These are phyloP conservation scores for Erysimum cheiranthoides DNA, from an alignment of 345 rosid genomes.

Conservation along the genomic window DNA sequence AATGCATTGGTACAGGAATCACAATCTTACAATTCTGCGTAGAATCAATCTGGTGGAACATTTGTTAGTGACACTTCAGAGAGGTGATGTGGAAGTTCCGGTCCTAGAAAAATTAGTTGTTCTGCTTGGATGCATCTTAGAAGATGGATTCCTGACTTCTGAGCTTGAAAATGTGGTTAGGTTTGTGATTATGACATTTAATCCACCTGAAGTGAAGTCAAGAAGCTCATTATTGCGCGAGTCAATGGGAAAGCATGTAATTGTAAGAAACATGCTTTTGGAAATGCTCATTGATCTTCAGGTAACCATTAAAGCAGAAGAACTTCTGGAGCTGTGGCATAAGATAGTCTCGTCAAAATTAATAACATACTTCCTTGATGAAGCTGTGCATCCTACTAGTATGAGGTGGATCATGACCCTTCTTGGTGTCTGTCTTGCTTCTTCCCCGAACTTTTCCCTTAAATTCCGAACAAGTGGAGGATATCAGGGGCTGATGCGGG, in stretches of 20 bases:
- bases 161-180: slow-evolving; percentile 97
- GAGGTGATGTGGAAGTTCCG: slow-evolving; percentile 98
- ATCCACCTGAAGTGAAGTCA: slow-evolving; percentile 89
- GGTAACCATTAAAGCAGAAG: slow-evolving; percentile 94
- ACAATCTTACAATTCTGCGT: slow-evolving; percentile 93
- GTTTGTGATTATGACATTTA: slow-evolving; percentile 97
- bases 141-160: slow-evolving; percentile 94
- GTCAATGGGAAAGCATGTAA: slow-evolving; percentile 96
- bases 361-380: slow-evolving; percentile 96
- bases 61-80: slow-evolving; percentile 91
- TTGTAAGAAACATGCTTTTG: slow-evolving; percentile 96
- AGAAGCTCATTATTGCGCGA: slow-evolving; percentile 74
- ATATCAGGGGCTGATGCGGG: slow-evolving; percentile 85
- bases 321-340: slow-evolving; percentile 98
- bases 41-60: slow-evolving; percentile 97
- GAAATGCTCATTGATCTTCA: slow-evolving; percentile 99
- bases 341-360: slow-evolving; percentile 97
- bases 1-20: slow-evolving; percentile 99
- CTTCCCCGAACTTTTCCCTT: slow-evolving; percentile 93
- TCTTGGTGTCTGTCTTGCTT: slow-evolving; percentile 90
- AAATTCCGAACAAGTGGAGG: slow-evolving; percentile 96
- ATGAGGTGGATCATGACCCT: slow-evolving; percentile 99
- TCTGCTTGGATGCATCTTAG: slow-evolving; percentile 95
- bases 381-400: slow-evolving; percentile 99
- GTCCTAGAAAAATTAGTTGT: slow-evolving; percentile 97